Evolutionary conservation across 306 rosid genomes (phyloP).

Genomic region (Ceratonia siliqua): DNA sequence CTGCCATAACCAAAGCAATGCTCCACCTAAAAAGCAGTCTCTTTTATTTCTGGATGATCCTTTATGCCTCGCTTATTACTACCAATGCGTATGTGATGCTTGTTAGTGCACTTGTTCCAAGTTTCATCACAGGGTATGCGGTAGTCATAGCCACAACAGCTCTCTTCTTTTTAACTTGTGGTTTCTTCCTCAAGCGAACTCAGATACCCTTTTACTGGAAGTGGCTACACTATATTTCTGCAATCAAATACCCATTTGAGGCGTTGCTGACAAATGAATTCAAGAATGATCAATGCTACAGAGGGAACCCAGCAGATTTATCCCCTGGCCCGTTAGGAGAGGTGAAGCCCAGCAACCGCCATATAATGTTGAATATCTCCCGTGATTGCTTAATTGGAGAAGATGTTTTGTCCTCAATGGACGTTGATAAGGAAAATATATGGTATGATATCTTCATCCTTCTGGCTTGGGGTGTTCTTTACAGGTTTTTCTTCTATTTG

Average conservation of each 20-base stretch:
- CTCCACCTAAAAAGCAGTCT: slow-evolving; percentile 59
- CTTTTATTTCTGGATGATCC: slow-evolving; percentile 65
- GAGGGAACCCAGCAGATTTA: slow-evolving; percentile 51
- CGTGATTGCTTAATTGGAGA: slow-evolving; percentile 60
- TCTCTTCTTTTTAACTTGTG: slow-evolving; percentile 83
- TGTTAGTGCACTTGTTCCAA: slow-evolving; percentile 90
- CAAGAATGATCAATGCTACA: slow-evolving; percentile 59
- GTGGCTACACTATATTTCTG: slow-evolving; percentile 88
- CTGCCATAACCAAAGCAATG: slow-evolving; percentile 57
- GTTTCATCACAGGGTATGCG: slow-evolving; percentile 86
- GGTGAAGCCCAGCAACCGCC: slow-evolving; percentile 40
- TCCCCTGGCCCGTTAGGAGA: slow-evolving; percentile 74
- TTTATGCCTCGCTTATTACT: slow-evolving; percentile 79
- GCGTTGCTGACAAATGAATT: slow-evolving; percentile 80
- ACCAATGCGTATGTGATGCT: slow-evolving; percentile 90
- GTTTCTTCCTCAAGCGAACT: slow-evolving; percentile 72
- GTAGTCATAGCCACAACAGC: slow-evolving; percentile 93
- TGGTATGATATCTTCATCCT: slow-evolving; percentile 70
- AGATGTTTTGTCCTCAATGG: slow-evolving; percentile 73
- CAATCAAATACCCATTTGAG: slow-evolving; percentile 89
- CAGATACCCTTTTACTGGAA: slow-evolving; percentile 66
- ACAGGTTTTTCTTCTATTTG: slow-evolving; percentile 77
- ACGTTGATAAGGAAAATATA: slow-evolving; percentile 42
- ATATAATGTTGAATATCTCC: neutral
- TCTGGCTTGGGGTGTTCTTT: slow-evolving; percentile 92